Evolutionary conservation across 257 asterid genomes (phyloP), one percentile per base, ranked within the genome.

Genomic region (Solanum peruvianum): DNA sequence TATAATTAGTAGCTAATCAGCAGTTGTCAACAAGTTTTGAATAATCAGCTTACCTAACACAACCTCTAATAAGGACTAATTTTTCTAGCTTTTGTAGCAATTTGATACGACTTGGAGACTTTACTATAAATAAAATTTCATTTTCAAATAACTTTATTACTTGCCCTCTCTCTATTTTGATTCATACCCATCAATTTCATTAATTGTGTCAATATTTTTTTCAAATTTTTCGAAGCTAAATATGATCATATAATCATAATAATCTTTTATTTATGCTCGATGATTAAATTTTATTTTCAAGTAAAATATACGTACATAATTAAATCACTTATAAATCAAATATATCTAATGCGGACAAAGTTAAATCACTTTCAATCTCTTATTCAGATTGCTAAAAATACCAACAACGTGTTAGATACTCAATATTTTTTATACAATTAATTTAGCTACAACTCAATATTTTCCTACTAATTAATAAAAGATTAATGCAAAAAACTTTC

Each of bases 31-130:
- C 20, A 80, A 80, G 69, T 47, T 80, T 80, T 80, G 85, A 80
- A 80, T 80, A 49, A 29, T 39, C 85, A 45, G 85, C 44, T 49
- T 6, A 80, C 85, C 85, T 29, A 80, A 80, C 44, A 80, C 67
- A 18, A 45, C 44, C 67, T 80, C 67, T 73, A 73, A 73, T 8
- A 16, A 1, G 64, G 64, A 25, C 84, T 77, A 44, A 0, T 47
- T 45, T 33, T 29, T 45, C 29, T 27, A 47, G 66, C 67, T 80
- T 80, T 45, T 80, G 7, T 29, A 11, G 11, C 10, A 80, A 80
- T 47, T 27, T 16, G n/a, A 47, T 80, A 5, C 10, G 49, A 73
- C 81, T 37, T 37, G 85, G 41, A 9, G 44, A 20, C 84, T 27
- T 80, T 47, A 35, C 1, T 27, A 29, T 29, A 80, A 80, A 18